A percentile compares a stretch with the other conserved stretches of the same genome.
Evolutionary conservation across 768 basidiomycete species (phyloP).

Genomic region (Neoboletus brunneissimus): DNA sequence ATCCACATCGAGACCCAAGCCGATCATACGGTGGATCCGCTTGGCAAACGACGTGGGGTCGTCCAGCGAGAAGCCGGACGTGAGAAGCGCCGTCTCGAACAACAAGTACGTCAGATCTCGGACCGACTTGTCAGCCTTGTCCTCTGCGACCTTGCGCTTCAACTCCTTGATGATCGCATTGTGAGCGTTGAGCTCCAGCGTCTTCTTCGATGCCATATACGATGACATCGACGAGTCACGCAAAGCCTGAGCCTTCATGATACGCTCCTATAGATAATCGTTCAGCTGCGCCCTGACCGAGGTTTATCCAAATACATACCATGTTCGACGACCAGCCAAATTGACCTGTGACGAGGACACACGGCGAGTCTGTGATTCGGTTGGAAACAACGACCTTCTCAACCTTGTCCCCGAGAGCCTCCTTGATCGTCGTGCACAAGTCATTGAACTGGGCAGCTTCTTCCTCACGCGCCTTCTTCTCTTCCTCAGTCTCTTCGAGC

Average conservation of each 20-base stretch:
- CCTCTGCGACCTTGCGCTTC: constrained; percentile 91
- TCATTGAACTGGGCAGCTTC: constrained; percentile 82
- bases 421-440: constrained; percentile 93
- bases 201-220: constrained; percentile 99
- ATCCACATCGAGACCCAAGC: constrained; percentile 84
- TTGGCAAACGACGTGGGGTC: constrained; percentile 93
- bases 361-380: constrained; percentile 96
- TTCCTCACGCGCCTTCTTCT: constrained; percentile 88
- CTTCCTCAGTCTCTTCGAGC: constrained; percentile 97
- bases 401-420: constrained; percentile 97
- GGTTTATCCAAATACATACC: constrained; percentile 46
- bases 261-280: constrained; percentile 62
- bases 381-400: constrained; percentile 99
- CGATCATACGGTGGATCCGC: constrained; percentile 97
- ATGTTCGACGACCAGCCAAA: constrained; percentile 99
- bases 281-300: not conserved
- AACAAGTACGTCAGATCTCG: constrained; percentile 93
- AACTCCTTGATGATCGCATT: constrained; percentile 96
- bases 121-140: constrained; percentile 98
- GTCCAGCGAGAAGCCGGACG: constrained; percentile 93
- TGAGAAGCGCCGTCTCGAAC: constrained; percentile 95
- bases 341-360: constrained; percentile 96
- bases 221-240: constrained; percentile 97
- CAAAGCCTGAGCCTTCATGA: constrained; percentile 99
- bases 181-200: constrained; percentile 89